Percentiles rank a stretch among this genome's conserved stretches.
Evolutionary conservation across 2,329 filamentous ascomycete genomes (phyloP).

Genomic region (Ascochyta rabiei): DNA sequence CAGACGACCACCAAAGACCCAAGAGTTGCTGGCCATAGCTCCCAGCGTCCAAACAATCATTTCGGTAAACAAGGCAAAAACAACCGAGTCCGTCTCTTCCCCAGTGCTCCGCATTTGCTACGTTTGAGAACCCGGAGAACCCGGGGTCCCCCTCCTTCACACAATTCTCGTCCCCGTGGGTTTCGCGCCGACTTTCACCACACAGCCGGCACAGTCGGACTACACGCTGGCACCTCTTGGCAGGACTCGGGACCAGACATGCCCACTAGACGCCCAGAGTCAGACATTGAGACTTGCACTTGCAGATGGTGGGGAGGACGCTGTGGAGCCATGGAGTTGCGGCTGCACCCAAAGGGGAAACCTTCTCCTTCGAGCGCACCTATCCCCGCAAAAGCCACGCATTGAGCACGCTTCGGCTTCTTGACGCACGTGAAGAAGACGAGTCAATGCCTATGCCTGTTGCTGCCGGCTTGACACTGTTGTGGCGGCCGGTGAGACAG

Average conservation of each 20-base stretch:
- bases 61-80: neutral
- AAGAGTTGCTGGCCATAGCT: constrained; percentile 30
- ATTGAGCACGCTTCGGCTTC: constrained; percentile 2
- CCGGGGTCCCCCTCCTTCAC: constrained; percentile 4
- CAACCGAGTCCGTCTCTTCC: neutral
- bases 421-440: constrained; percentile 5
- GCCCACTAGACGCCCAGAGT: no score
- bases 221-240: no score
- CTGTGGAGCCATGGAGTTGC: constrained; percentile 18
- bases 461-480: neutral
- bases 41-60: constrained; percentile 3
- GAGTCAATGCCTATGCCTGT: neutral
- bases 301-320: constrained; percentile 13
- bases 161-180: neutral
- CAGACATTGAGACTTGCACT: constrained; percentile 16
- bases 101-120: neutral
- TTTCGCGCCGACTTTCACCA: constrained; percentile 2
- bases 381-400: constrained; percentile 6
- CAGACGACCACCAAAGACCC: constrained; percentile 5
- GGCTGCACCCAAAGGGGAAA: constrained; percentile 28
- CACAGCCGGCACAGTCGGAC: no score
- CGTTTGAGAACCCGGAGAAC: constrained; percentile 7
- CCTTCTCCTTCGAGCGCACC: constrained; percentile 22
- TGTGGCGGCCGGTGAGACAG: neutral
- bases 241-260: no score